Conservation (phyloP, 257 asterid genomes). For the Ilex aquifolium region DNA sequence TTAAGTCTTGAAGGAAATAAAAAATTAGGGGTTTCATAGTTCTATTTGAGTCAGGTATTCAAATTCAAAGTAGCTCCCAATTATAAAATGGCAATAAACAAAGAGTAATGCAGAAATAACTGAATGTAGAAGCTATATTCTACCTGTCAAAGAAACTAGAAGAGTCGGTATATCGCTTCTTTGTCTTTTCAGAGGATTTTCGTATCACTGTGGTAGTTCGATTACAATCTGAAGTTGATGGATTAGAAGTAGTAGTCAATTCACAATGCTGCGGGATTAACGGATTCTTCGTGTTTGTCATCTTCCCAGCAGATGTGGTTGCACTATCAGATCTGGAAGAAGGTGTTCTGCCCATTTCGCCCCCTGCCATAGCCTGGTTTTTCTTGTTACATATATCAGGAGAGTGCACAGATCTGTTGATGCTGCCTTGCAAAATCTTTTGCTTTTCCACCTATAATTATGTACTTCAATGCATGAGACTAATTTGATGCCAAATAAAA, state of each 20-base stretch:
- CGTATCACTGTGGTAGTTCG: conserved; percentile 24
- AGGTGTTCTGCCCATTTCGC: conserved; percentile 25
- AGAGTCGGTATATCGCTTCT: conserved; percentile 41
- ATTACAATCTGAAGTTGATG: conserved; percentile 22
- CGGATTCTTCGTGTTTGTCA: conserved; percentile 21
- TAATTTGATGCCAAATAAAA: background rate
- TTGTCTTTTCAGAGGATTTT: conserved; percentile 41
- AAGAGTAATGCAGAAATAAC: conserved; percentile 9
- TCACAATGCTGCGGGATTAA: conserved; percentile 24
- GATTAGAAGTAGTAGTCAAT: conserved; percentile 21
- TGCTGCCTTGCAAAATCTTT: conserved; percentile 66
- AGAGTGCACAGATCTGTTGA: conserved; percentile 22
- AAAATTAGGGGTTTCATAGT: background rate
- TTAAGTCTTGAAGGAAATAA: background rate
- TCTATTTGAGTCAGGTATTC: background rate
- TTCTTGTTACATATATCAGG: conserved; percentile 28
- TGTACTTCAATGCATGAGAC: background rate
- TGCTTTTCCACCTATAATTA: conserved; percentile 73
- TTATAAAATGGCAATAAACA: conserved; percentile 6
- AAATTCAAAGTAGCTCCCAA: background rate
- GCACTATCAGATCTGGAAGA: conserved; percentile 27
- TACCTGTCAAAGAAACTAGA: conserved; percentile 69
- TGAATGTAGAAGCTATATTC: conserved; percentile 5
- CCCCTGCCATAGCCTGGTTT: conserved; percentile 27
- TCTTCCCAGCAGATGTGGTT: conserved; percentile 30